A percentile compares a stretch with the other conserved stretches of the same genome.
phyloP scores from a whole-genome alignment of 768 basidiomycete genomes.

The Exidia glandulosa region DNA sequence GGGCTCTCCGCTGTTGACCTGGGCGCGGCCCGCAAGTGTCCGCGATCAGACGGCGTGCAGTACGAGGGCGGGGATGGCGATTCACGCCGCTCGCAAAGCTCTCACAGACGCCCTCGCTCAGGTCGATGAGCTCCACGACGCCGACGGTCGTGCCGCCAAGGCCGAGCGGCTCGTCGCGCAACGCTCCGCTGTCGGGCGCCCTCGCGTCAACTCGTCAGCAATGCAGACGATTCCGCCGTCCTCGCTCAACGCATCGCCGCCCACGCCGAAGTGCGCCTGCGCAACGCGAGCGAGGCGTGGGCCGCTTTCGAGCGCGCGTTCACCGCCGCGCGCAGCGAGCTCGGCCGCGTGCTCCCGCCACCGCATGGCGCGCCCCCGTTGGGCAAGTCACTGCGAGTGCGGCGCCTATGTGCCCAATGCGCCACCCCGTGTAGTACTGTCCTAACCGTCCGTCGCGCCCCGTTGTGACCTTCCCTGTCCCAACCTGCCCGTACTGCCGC shows the following conservation, averaged over 20 bases:
- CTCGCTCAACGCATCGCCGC: slow-evolving; percentile 43
- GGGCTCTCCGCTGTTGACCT: too few species aligned
- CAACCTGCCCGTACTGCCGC: too few species aligned
- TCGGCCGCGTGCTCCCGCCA: slow-evolving; percentile 23
- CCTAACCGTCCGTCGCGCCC: too few species aligned
- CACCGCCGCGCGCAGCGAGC: slow-evolving; percentile 31
- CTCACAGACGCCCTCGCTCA: slow-evolving; percentile 43
- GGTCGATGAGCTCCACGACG: slow-evolving; percentile 37
- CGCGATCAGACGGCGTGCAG: too few species aligned
- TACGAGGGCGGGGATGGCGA: too few species aligned
- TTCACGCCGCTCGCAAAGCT: slow-evolving; percentile 47
- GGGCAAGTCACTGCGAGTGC: too few species aligned
- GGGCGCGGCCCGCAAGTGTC: too few species aligned
- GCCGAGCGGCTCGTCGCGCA: slow-evolving; percentile 38
- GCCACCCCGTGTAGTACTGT: too few species aligned
- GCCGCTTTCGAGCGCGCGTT: slow-evolving; percentile 35
- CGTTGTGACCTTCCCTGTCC: too few species aligned
- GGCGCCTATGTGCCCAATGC: too few species aligned
- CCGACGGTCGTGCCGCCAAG: slow-evolving; percentile 37
- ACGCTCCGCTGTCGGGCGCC: slow-evolving; percentile 9
- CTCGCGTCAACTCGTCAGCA: slow-evolving; percentile 27
- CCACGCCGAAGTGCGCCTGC: slow-evolving; percentile 39
- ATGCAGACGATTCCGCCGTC: slow-evolving; percentile 38
- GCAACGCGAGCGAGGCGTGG: slow-evolving; percentile 38
- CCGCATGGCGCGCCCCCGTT: slow-evolving; percentile 2